Evolutionary conservation across 192 early-diverging fungal genomes (phyloP).

Genomic region (Phlyctochytrium arcticum): DNA sequence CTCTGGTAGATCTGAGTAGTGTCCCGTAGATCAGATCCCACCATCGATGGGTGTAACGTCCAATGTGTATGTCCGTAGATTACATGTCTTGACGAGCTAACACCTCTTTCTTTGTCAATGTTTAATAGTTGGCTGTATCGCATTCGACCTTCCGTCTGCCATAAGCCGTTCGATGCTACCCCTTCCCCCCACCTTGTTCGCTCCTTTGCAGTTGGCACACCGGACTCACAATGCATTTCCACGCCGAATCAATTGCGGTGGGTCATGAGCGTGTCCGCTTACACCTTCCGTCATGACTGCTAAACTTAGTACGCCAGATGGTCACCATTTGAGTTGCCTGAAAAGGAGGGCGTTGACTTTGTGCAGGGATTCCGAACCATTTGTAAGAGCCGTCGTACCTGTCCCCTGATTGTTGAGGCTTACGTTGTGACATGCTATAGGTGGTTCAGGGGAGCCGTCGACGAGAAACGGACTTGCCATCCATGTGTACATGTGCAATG

Average conservation of each 20-base stretch:
- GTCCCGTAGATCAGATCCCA: too few relatives aligned
- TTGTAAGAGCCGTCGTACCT: not conserved
- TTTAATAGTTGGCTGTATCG: constrained; percentile 86
- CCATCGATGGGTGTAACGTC: too few relatives aligned
- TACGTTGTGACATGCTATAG: too few relatives aligned
- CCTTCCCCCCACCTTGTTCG: constrained; percentile 47
- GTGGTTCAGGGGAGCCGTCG: constrained; percentile 80
- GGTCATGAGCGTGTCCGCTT: not conserved
- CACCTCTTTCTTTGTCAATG: not conserved
- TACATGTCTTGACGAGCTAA: too few relatives aligned
- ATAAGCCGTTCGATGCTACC: constrained; percentile 61
- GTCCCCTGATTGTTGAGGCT: too few relatives aligned
- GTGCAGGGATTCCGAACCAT: constrained; percentile 79
- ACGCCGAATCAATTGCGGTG: constrained; percentile 82
- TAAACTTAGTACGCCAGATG: too few relatives aligned
- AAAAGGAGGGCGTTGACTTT: constrained; percentile 60
- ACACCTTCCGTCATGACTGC: too few relatives aligned
- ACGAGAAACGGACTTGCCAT: constrained; percentile 76
- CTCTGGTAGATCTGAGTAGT: not conserved
- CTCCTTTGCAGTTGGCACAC: constrained; percentile 45
- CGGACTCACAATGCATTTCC: constrained; percentile 45
- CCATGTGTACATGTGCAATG: constrained; percentile 76
- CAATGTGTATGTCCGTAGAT: too few relatives aligned
- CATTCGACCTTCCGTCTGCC: constrained; percentile 85
- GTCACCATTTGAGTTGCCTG: constrained; percentile 79